Conservation (phyloP, 148 eudicot genomes). For the Simmondsia chinensis region DNA sequence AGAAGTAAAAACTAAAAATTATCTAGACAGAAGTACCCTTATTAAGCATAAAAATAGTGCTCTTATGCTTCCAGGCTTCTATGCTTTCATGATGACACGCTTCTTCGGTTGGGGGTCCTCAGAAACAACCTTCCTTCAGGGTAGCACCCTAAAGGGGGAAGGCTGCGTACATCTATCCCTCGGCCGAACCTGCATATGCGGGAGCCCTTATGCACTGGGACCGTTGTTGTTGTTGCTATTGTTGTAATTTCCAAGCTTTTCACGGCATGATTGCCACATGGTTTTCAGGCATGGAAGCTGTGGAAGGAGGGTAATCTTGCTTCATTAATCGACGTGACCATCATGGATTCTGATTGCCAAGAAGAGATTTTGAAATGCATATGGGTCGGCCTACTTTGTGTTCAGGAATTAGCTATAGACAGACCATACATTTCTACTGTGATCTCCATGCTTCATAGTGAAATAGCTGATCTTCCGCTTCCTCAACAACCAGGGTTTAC, state of each 20-base stretch:
- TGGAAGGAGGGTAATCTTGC: constrained; percentile 32
- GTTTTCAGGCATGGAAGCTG: constrained; percentile 47
- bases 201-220: no score
- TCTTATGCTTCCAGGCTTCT: no score
- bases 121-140: no score
- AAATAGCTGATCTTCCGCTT: constrained; percentile 10
- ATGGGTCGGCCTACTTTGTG: constrained; percentile 43
- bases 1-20: no score
- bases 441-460: constrained; percentile 26
- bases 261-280: not conserved
- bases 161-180: no score
- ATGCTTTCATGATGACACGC: no score
- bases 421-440: constrained; percentile 37
- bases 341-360: constrained; percentile 6
- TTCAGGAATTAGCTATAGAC: constrained; percentile 35
- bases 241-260: not conserved
- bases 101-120: no score
- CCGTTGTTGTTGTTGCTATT: not conserved
- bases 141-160: no score
- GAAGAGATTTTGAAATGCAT: constrained; percentile 27
- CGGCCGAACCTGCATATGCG: no score
- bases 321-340: constrained; percentile 21
- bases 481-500: constrained; percentile 30
- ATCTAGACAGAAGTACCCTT: no score
- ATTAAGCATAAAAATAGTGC: no score